Evolutionary conservation across 345 rosid species (phyloP).

Genomic region (Eucalyptus decipiens): DNA sequence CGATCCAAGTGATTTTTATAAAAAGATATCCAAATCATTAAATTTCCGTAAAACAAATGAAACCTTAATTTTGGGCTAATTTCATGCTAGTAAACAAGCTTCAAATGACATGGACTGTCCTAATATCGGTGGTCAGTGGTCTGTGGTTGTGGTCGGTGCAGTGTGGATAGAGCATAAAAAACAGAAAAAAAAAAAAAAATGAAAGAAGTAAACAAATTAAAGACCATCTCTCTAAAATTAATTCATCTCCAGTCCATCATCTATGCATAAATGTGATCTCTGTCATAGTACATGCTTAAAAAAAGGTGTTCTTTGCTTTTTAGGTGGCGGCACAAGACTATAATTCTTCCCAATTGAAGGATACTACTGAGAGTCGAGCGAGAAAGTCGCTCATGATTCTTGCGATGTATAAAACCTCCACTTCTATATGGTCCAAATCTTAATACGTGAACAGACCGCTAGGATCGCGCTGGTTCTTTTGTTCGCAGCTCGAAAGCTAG

Average conservation of each 20-base stretch:
- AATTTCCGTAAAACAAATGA: accelerated
- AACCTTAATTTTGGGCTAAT: neutral
- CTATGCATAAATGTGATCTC: neutral
- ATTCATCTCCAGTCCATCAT: neutral
- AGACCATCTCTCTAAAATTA: neutral
- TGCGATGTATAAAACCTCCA: neutral
- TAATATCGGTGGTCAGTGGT: neutral
- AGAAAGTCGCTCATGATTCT: neutral
- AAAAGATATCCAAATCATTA: neutral
- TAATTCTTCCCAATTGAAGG: neutral
- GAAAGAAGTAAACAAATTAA: neutral
- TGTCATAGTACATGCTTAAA: neutral
- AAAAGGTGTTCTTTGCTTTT: neutral
- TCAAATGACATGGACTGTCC: neutral
- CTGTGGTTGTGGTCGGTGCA: neutral
- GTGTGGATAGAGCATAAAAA: neutral
- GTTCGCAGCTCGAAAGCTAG: neutral
- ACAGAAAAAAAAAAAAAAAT: accelerated
- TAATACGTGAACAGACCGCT: neutral
- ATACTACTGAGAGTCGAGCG: too few relatives aligned
- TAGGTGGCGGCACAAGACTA: neutral
- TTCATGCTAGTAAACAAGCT: neutral
- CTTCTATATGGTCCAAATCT: accelerated
- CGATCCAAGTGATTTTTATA: accelerated
- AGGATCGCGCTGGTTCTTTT: neutral